Percentiles rank a stretch among this genome's conserved stretches.
Evolutionary conservation across 148 eudicot genomes (phyloP).

Genomic region (Cornus kousa): DNA sequence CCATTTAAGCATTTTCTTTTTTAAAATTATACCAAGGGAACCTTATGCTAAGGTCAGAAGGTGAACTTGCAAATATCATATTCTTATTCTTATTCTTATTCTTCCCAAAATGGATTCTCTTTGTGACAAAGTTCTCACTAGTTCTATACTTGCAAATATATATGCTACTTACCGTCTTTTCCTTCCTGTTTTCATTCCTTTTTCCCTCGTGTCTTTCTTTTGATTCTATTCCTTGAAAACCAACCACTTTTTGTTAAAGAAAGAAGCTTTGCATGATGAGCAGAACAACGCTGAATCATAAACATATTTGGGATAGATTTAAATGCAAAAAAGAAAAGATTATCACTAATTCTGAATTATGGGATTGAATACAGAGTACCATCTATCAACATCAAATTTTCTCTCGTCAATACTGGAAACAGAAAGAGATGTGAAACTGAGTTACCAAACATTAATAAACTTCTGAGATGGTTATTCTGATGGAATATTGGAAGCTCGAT

Average conservation of each 20-base stretch:
- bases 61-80: conserved; percentile 19
- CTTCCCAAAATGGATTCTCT: conserved; percentile 10
- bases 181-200: background rate
- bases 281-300: background rate
- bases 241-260: conserved; percentile 13
- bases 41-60: conserved; percentile 18
- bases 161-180: background rate
- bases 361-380: background rate
- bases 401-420: conserved; percentile 2
- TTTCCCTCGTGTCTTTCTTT: background rate
- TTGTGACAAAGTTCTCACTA: conserved; percentile 3
- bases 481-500: background rate
- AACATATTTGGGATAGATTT: too few species aligned
- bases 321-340: conserved; percentile 1
- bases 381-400: background rate
- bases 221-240: conserved; percentile 11
- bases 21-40: conserved; percentile 3
- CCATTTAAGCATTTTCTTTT: too few species aligned
- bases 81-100: conserved; percentile 25
- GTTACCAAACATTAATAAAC: conserved; percentile 8
- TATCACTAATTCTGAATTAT: conserved; percentile 13
- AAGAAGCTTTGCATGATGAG: conserved; percentile 7
- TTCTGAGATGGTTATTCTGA: conserved; percentile 2
- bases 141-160: background rate
- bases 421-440: background rate